Percentiles rank a stretch among this genome's conserved stretches.
Evolutionary conservation across 2,329 filamentous ascomycete species (phyloP).

Genomic region (Berkeleyomyces rouxiae): DNA sequence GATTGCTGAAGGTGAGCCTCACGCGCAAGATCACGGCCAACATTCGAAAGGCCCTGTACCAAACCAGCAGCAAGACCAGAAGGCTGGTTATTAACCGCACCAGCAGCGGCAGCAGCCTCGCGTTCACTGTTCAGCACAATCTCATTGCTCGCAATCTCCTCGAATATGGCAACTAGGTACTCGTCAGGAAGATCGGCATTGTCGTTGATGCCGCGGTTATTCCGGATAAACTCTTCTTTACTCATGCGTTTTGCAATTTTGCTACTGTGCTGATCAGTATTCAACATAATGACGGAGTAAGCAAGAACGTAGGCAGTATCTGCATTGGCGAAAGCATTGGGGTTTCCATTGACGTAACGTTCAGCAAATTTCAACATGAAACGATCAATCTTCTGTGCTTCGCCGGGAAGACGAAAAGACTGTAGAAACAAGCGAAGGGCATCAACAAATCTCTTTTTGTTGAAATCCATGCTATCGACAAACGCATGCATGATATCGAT

Average conservation of each 20-base stretch:
- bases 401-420: slow-evolving; percentile 83
- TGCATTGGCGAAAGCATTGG: slow-evolving; percentile 92
- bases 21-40: slow-evolving; percentile 76
- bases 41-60: slow-evolving; percentile 77
- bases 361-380: slow-evolving; percentile 99
- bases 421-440: slow-evolving; percentile 82
- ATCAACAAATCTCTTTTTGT: slow-evolving; percentile 81
- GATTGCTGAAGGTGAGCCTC: slow-evolving; percentile 92
- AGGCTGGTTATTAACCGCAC: slow-evolving; percentile 40
- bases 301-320: slow-evolving; percentile 93
- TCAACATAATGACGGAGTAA: slow-evolving; percentile 93
- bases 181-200: slow-evolving; percentile 84
- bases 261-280: slow-evolving; percentile 83
- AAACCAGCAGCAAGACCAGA: slow-evolving; percentile 65
- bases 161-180: slow-evolving; percentile 75
- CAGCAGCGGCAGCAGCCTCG: slow-evolving; percentile 70
- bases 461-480: slow-evolving; percentile 88
- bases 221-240: slow-evolving; percentile 96
- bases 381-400: slow-evolving; percentile 97
- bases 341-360: slow-evolving; percentile 84
- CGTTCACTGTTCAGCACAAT: slow-evolving; percentile 90
- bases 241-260: slow-evolving; percentile 81
- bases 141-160: slow-evolving; percentile 81
- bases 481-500: slow-evolving; percentile 98
- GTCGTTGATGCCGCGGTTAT: slow-evolving; percentile 96